Conservation (phyloP, 148 eudicot species). For the Nepenthes gracilis region DNA sequence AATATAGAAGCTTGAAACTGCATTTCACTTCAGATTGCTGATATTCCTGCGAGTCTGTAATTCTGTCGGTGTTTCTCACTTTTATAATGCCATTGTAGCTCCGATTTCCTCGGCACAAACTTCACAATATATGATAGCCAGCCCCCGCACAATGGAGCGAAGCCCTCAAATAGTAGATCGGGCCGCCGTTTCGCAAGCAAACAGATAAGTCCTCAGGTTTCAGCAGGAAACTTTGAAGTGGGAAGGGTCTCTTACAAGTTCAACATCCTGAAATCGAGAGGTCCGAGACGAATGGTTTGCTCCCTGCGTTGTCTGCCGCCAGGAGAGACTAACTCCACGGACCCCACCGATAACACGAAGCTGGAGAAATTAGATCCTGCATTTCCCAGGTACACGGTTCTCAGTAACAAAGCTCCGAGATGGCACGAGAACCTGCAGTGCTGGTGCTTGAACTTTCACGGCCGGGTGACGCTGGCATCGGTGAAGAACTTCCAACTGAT, state of each 20-base stretch:
- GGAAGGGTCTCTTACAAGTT: conserved; percentile 84
- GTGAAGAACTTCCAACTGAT: conserved; percentile 91
- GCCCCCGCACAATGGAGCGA: conserved; percentile 77
- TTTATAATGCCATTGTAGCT: conserved; percentile 30
- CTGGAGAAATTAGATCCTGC: conserved; percentile 23
- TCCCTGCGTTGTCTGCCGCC: conserved; percentile 49
- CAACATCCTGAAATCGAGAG: conserved; percentile 87
- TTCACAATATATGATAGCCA: conserved; percentile 78
- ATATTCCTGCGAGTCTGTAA: too few species aligned
- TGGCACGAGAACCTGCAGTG: conserved; percentile 97
- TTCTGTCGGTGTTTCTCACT: neutral
- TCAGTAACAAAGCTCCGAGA: conserved; percentile 86
- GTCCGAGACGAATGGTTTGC: conserved; percentile 90
- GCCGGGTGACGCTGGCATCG: conserved; percentile 90
- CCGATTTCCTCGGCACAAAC: conserved; percentile 98
- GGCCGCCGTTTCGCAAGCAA: conserved; percentile 83
- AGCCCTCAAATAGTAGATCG: conserved; percentile 60
- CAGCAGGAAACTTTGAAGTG: conserved; percentile 79
- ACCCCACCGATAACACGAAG: conserved; percentile 12
- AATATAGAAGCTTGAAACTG: too few species aligned
- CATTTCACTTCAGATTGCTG: too few species aligned
- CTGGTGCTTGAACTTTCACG: conserved; percentile 98
- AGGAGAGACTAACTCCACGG: conserved; percentile 11
- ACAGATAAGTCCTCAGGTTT: conserved; percentile 90
- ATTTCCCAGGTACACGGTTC: conserved; percentile 25